A percentile compares a stretch with the other conserved stretches of the same genome.
phyloP scores from a whole-genome alignment of 352 stramenopile species.

The Phytophthora hybrid region DNA sequence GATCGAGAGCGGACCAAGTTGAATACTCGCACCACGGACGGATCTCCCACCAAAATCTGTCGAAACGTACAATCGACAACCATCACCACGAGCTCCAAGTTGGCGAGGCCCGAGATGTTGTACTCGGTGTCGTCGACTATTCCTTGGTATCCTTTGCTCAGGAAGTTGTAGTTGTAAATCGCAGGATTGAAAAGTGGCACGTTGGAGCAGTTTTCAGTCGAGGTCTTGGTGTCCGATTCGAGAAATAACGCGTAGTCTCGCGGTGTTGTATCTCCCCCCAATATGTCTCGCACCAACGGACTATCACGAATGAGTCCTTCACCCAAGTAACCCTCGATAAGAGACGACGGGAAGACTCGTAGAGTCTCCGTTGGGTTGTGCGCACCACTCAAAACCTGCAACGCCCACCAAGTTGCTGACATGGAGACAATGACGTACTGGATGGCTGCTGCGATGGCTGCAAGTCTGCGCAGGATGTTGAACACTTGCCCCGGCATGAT shows the following conservation, averaged over 20 bases:
- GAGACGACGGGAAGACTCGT: conserved; percentile 15
- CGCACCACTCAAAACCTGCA: conserved; percentile 28
- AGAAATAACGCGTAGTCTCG: conserved; percentile 49
- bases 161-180: conserved; percentile 51
- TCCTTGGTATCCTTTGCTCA: conserved; percentile 36
- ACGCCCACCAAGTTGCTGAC: conserved; percentile 31
- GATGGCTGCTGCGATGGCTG: conserved; percentile 40
- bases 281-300: conserved; percentile 30
- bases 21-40: conserved; percentile 33
- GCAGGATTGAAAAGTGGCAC: conserved; percentile 17
- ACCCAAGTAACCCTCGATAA: conserved; percentile 46
- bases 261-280: conserved; percentile 42
- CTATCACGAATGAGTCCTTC: conserved; percentile 41
- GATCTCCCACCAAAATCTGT: conserved; percentile 28
- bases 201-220: conserved; percentile 31
- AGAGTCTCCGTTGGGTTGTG: conserved; percentile 26
- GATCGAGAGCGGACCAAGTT: conserved; percentile 40
- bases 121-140: conserved; percentile 43
- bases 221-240: conserved; percentile 30
- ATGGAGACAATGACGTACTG: conserved; percentile 45
- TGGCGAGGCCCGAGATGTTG: conserved; percentile 38
- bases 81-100: conserved; percentile 50
- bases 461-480: conserved; percentile 33
- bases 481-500: conserved; percentile 22
- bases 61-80: conserved; percentile 54